Evolutionary conservation across 164 flowering plant species (phyloP).

Genomic region (Kingdonia uniflora): DNA sequence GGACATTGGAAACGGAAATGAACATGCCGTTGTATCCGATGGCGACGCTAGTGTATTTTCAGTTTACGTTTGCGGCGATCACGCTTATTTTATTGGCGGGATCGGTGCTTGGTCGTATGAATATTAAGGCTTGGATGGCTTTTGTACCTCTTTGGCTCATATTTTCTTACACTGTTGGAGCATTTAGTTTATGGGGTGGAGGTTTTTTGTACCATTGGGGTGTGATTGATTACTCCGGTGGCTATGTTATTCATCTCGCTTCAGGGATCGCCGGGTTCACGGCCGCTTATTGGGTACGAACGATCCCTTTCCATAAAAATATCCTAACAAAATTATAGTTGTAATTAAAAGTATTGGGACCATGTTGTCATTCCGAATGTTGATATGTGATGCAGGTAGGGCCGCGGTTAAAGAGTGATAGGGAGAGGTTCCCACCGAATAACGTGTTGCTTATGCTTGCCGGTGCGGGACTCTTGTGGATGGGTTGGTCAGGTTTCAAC

Average conservation of each 20-base stretch:
- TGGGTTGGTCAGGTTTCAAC: slow-evolving; percentile 69
- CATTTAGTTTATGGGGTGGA: slow-evolving; percentile 64
- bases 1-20: slow-evolving; percentile 1
- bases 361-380: too few species aligned
- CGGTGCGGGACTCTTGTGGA: slow-evolving; percentile 57
- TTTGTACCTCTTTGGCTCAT: slow-evolving; percentile 42
- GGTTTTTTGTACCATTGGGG: slow-evolving; percentile 65
- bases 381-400: slow-evolving; percentile 46
- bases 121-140: slow-evolving; percentile 14
- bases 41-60: slow-evolving; percentile 13
- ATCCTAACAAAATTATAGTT: too few species aligned
- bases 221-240: slow-evolving; percentile 63
- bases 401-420: slow-evolving; percentile 47
- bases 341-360: too few species aligned
- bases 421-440: slow-evolving; percentile 54
- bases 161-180: slow-evolving; percentile 54
- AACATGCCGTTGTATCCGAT: slow-evolving; percentile 10
- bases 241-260: slow-evolving; percentile 54
- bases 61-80: slow-evolving; percentile 13
- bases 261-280: slow-evolving; percentile 58
- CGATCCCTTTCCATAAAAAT: too few species aligned
- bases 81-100: slow-evolving; percentile 10
- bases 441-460: slow-evolving; percentile 50
- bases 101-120: slow-evolving; percentile 13
- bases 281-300: slow-evolving; percentile 62